Evolutionary conservation across 768 basidiomycete species (phyloP), one percentile per base, ranked within the genome.

Genomic region (Tricholoma sp.): DNA sequence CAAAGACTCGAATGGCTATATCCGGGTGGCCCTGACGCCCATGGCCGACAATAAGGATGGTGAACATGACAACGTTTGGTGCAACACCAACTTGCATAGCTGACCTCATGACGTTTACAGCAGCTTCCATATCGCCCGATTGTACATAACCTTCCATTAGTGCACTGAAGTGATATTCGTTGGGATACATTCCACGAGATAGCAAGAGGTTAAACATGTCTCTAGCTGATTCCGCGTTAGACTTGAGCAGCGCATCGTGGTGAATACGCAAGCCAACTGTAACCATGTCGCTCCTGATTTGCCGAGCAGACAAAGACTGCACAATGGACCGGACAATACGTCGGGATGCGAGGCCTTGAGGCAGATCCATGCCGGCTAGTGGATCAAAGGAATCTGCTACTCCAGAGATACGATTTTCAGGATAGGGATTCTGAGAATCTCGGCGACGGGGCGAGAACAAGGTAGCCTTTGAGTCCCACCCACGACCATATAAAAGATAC

Each of bases 71-170:
- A 17, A 81, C 76, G 60, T 85, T 83, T 18, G 85, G 80, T 20
- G 73, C 68, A 57, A 87, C 66, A 24, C 84, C 82, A 4, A 77
- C 74, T 39, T 72, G 69, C 39, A 66, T 63, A 28, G 84, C 81
- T 15, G 81, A 70, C 57, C 69, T 71, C 74, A 94, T 77, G 42
- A 84, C 71, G 51, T 75, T 74, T 55, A 77, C 68, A 24, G 90
- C 88, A 17, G 74, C 74, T 12, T 68, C 63, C 59, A 87, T 72
- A 67, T 91, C 77, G n/a, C 88, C 89, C 1, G 70, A 68, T 3
- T 70, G 74, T 15, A 77, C 70, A 61, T 85, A 86, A n/a, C 88
- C 89, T 61, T 89, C 84, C 79, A 94, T 85, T 56, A 94, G 72
- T 52, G 89, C 84, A 31, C 76, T 75, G 62, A 84, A 86, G 69